Evolutionary conservation across 2,329 filamentous ascomycete genomes (phyloP), one percentile per base, ranked within the genome.

Genomic region (Talaromyces sp.): DNA sequence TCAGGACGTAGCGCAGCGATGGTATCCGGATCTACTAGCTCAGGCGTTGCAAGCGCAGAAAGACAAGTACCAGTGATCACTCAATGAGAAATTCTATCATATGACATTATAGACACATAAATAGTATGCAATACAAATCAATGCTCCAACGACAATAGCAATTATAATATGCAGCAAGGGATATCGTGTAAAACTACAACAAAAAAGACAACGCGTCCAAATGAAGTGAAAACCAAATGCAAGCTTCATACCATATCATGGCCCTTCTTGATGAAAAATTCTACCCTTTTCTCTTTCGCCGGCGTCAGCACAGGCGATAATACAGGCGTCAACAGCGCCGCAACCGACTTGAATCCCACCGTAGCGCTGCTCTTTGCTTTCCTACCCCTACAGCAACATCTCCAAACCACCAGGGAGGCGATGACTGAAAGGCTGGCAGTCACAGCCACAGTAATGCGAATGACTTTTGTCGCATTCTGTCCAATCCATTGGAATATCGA

Each of bases 1-100:
- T 52, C 75, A 76, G 43, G 75, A 78, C 68, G 75, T 78, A 4
- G 75, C 73, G 2, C 66, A 72, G 17, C 67, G 74, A 65, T 78
- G 75, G 75, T 78, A 78, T 70, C 75, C 75, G 2, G 73, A 75
- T 37, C 59, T 77, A 9, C 66, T 78, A 54, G 69, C 68, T 1
- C 68, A 69, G 65, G 75, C 75, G 1, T 62, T 77, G 43, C 69
- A 72, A 31, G 73, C 69, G 19, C 72, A 74, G 49, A 66, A 66
- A 41, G 69, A 70, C 8, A 61, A 57, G 49, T 66, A 66, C 9
- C 50, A 58, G 35, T 62, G 56, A 59, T n/a, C 22, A 56, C 9
- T 37, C 11, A 22, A 37, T 19, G 13, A 15, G 11, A 39, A 15
- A 2, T 39, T 39, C 33, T 56, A 15, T 56, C 17, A 22, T 56